phyloP scores from a whole-genome alignment of 106 monocot species.

The Dioscorea alata region DNA sequence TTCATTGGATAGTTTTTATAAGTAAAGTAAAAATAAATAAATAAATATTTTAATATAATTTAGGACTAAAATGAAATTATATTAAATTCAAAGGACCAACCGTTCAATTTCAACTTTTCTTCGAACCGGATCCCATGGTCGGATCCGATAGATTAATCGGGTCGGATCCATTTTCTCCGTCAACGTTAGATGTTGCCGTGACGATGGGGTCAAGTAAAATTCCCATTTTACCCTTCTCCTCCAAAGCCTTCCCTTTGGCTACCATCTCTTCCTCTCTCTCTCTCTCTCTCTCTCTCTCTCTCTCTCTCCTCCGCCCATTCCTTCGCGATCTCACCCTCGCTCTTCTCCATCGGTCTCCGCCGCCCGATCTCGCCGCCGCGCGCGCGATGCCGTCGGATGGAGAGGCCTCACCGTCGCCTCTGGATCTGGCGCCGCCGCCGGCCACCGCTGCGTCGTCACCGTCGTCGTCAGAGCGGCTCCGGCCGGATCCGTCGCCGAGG shows the following conservation, averaged over 20 bases:
- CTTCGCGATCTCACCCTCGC: neutral
- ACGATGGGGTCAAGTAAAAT: neutral
- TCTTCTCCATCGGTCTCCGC: neutral
- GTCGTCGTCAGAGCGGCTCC: conserved; percentile 12
- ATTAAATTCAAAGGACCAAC: too few species aligned
- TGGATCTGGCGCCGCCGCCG: conserved; percentile 1
- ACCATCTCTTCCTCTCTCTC: neutral
- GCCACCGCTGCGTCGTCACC: conserved; percentile 2
- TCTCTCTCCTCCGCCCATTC: neutral
- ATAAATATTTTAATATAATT: too few species aligned
- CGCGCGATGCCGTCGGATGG: conserved; percentile 14
- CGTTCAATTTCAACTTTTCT: too few species aligned
- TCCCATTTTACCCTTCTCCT: neutral
- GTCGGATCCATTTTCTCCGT: too few species aligned
- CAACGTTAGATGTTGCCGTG: too few species aligned
- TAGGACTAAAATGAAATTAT: too few species aligned
- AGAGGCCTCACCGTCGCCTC: neutral
- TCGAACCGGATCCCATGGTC: too few species aligned
- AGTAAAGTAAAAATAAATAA: too few species aligned
- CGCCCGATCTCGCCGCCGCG: neutral
- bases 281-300: too few species aligned
- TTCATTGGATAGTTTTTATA: too few species aligned
- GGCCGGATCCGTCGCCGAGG: conserved; percentile 15
- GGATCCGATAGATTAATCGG: too few species aligned
- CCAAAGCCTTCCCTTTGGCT: neutral